Base-by-base conservation (phyloP, 495 filamentous ascomycete species). In the Oleoguttula mirabilis region DNA sequence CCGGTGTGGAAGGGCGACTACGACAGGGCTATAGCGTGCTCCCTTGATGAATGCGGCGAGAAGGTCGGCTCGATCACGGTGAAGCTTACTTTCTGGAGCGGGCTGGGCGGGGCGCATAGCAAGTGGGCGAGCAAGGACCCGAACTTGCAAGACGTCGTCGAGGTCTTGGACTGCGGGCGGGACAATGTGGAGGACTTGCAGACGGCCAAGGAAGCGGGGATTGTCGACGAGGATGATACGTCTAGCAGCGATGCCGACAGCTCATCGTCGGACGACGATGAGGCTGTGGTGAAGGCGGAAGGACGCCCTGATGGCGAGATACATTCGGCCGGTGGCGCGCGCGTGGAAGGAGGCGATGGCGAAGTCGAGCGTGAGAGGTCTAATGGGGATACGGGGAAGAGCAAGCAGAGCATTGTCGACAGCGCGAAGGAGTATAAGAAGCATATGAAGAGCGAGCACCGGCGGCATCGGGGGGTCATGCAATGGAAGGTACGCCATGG, bases 131-230 rank as follows among this genome's bases (percentile, higher is more conserved):
- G 59, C 23, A 68, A 65, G 33, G 70, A 70, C 38, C 35, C 41
- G 3, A 65, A 76, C 30, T 47, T 80, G 30, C 58, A 60, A 16
- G 67, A 73, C 28, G 68, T 80, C 0, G 71, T 79, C 61, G 75
- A 82, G 52, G 75, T 77, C 8, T 60, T 80, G 31, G 70, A 76
- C 31, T 70, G 68, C 3, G 69, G 71, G n/a, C 63, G 66, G 22
- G 76, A 80, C 66, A 59, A 69, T 60, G 60, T 59, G 24, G 62
- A 65, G 6, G 58, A 60, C 17, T 52, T 58, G 8, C 62, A 17
- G 55, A 27, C 21, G 15, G 34, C 42, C 2, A 61, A 41, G 52
- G 54, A 12, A 45, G 54, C 8, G 32, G 47, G 39, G n/a, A 32
- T 45, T 36, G 21, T 54, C 41, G 59, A 59, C 31, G 50, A 56